A percentile compares a stretch with the other conserved stretches of the same genome.
Evolutionary conservation across 495 filamentous ascomycete species (phyloP).

Genomic region (Emericellopsis terricola): DNA sequence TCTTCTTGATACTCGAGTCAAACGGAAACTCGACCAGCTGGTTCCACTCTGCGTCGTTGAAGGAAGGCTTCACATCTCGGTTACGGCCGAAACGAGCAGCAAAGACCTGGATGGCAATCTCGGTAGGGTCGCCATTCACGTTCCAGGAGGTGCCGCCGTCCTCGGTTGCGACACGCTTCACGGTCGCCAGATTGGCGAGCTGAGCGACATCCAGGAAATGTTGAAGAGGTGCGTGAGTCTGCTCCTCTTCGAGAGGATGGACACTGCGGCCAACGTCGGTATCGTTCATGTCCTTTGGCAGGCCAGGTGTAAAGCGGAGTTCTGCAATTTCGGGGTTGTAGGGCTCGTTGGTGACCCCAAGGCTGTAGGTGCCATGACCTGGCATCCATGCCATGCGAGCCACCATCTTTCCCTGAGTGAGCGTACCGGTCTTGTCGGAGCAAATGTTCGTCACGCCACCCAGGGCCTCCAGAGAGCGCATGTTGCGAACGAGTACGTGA

Average conservation of each 20-base stretch:
- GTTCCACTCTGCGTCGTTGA: slow-evolving; percentile 31
- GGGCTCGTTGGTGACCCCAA: slow-evolving; percentile 35
- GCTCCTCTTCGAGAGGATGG: slow-evolving; percentile 6
- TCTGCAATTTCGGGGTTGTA: slow-evolving; percentile 32
- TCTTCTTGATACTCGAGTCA: slow-evolving; percentile 50
- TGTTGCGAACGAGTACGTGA: slow-evolving; percentile 49
- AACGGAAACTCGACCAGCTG: slow-evolving; percentile 48
- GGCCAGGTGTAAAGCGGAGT: slow-evolving; percentile 7
- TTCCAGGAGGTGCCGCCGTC: slow-evolving; percentile 28
- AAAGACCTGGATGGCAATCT: slow-evolving; percentile 56
- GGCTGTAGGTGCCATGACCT: slow-evolving; percentile 37
- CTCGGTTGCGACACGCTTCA: neutral
- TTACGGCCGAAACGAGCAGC: slow-evolving; percentile 44
- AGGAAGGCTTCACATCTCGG: slow-evolving; percentile 27
- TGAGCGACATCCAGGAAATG: slow-evolving; percentile 41
- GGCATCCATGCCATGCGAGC: slow-evolving; percentile 35
- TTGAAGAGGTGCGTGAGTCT: slow-evolving; percentile 11
- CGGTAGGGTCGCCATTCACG: slow-evolving; percentile 47
- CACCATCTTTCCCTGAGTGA: slow-evolving; percentile 53
- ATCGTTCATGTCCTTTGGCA: slow-evolving; percentile 2
- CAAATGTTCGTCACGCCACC: slow-evolving; percentile 61
- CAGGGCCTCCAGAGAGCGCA: slow-evolving; percentile 52
- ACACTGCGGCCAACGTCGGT: slow-evolving; percentile 7
- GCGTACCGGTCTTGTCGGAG: slow-evolving; percentile 54
- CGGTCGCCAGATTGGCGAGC: slow-evolving; percentile 45